These are phyloP conservation scores for Bonnemaisonia californica DNA, from an alignment of 31 red algal genomes.

Conservation along the genomic window DNA sequence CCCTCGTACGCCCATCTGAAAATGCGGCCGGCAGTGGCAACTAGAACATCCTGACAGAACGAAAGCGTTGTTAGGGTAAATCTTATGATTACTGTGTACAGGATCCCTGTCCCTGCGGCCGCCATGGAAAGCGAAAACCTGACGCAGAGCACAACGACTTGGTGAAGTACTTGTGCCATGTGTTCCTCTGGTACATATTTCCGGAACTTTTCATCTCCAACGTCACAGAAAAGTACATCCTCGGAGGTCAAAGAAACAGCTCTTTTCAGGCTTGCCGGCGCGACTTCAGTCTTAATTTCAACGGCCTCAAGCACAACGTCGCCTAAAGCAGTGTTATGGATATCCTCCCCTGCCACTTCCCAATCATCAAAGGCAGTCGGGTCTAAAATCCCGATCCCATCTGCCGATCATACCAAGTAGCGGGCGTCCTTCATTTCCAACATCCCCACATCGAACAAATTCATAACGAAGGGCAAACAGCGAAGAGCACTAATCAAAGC, in stretches of 20 bases:
- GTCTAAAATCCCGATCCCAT: not conserved
- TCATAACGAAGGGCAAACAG: not conserved
- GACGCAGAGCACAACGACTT: not conserved
- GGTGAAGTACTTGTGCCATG: not conserved
- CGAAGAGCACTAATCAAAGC: slow-evolving; percentile 9
- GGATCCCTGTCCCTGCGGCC: not conserved
- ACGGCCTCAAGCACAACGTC: not conserved
- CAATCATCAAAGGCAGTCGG: not conserved
- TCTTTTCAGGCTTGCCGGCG: not conserved
- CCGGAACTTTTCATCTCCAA: not conserved
- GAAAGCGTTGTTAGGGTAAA: not conserved
- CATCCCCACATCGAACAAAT: slow-evolving; percentile 12
- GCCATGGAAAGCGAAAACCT: not conserved
- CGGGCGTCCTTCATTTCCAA: not conserved
- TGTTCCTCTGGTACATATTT: slow-evolving; percentile 7
- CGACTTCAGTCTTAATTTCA: slow-evolving; percentile 1
- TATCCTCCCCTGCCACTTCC: not conserved
- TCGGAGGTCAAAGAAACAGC: not conserved
- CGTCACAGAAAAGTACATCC: not conserved
- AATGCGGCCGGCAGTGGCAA: not conserved
- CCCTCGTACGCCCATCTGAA: slow-evolving; percentile 13
- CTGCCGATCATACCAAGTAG: not conserved
- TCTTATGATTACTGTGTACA: slow-evolving; percentile 6
- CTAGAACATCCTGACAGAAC: not conserved
- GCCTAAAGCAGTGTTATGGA: not conserved